These are phyloP conservation scores for Aspergillus cristatus DNA, from an alignment of 495 filamentous ascomycete species.

Conservation along the genomic window DNA sequence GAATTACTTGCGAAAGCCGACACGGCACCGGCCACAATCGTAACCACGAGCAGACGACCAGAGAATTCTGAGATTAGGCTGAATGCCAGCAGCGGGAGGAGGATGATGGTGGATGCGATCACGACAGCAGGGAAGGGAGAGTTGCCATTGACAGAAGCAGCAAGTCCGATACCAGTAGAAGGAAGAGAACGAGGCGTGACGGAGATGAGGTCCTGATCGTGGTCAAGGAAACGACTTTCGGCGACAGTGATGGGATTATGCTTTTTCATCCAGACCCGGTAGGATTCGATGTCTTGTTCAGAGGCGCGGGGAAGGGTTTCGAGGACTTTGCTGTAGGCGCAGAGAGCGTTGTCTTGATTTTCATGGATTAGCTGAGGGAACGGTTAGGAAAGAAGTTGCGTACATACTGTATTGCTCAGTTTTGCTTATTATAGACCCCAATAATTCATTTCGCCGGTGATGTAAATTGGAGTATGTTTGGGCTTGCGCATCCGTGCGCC, in stretches of 20 bases:
- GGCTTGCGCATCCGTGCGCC: constrained; percentile 51
- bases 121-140: constrained; percentile 37
- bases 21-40: constrained; percentile 28
- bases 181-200: too few relatives aligned
- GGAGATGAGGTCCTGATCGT: constrained; percentile 55
- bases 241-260: constrained; percentile 51
- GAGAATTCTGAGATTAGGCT: constrained; percentile 40
- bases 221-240: constrained; percentile 63
- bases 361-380: constrained; percentile 1
- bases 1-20: constrained; percentile 29
- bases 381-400: not conserved
- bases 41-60: constrained; percentile 44
- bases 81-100: constrained; percentile 54
- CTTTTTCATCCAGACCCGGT: constrained; percentile 55
- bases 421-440: constrained; percentile 65
- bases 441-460: constrained; percentile 58
- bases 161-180: constrained; percentile 26
- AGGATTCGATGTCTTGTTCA: constrained; percentile 49
- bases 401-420: constrained; percentile 74
- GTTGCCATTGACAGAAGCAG: constrained; percentile 13
- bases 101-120: constrained; percentile 44
- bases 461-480: constrained; percentile 60
- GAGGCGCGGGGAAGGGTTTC: constrained; percentile 47
- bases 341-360: constrained; percentile 64
- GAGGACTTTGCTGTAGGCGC: constrained; percentile 55